Evolutionary conservation across 345 rosid species (phyloP).

Genomic region (Ceriops zippeliana): DNA sequence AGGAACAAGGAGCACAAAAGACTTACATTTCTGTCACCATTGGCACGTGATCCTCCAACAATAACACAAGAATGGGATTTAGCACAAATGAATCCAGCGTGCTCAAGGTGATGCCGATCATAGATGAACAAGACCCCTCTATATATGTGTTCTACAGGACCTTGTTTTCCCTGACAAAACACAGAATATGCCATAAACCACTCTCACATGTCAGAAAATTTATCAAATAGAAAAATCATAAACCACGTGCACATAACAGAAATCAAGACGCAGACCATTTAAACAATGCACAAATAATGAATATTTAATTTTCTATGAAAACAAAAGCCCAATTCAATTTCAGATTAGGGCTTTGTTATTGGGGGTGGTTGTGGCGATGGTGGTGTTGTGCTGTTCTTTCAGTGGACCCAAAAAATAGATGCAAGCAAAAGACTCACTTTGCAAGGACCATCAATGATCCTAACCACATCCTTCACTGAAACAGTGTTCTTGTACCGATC

Average conservation of each 20-base stretch:
- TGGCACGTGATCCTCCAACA: constrained; percentile 81
- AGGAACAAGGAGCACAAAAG: background rate
- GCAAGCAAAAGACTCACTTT: constrained; percentile 49
- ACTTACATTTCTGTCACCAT: constrained; percentile 66
- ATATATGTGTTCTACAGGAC: constrained; percentile 85
- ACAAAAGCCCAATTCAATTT: too few relatives aligned
- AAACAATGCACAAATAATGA: too few relatives aligned
- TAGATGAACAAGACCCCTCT: constrained; percentile 67
- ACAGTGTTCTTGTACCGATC: constrained; percentile 68
- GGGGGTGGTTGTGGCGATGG: too few relatives aligned
- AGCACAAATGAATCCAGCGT: constrained; percentile 92
- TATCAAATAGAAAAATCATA: background rate
- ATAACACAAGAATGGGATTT: constrained; percentile 65
- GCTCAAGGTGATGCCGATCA: constrained; percentile 95
- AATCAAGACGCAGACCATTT: background rate
- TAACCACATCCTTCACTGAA: constrained; percentile 74
- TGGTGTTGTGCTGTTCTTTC: too few relatives aligned
- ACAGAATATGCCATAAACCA: constrained; percentile 13
- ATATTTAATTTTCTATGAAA: too few relatives aligned
- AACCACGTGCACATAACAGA: background rate
- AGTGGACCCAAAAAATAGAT: too few relatives aligned
- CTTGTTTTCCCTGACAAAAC: constrained; percentile 75
- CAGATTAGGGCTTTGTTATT: too few relatives aligned
- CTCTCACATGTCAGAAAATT: background rate
- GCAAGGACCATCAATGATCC: constrained; percentile 83